These are phyloP conservation scores for Zarea fungicola DNA, from an alignment of 2,329 filamentous ascomycete species.

Conservation along the genomic window DNA sequence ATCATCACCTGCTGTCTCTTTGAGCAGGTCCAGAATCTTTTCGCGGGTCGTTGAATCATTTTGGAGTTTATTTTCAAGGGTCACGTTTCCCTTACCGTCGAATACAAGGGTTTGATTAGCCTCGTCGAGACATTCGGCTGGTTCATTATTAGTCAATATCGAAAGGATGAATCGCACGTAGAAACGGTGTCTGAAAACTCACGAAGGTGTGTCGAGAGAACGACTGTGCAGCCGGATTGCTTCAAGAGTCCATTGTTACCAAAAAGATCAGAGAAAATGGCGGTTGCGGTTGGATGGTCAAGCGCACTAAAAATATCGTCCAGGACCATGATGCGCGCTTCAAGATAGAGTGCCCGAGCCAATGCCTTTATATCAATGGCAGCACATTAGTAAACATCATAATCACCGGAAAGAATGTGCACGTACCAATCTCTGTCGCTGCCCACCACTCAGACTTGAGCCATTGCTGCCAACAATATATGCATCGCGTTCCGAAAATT, in stretches of 20 bases:
- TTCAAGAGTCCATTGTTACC: neutral
- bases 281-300: neutral
- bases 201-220: neutral
- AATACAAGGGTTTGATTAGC: neutral
- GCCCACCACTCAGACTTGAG: neutral
- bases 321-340: neutral
- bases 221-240: neutral
- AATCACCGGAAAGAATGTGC: neutral
- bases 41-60: no score
- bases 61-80: neutral
- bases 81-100: neutral
- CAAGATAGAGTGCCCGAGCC: neutral
- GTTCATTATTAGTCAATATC: neutral
- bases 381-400: neutral
- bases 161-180: neutral
- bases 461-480: neutral
- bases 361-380: neutral
- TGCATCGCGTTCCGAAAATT: neutral
- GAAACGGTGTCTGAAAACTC: neutral
- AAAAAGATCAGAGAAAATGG: neutral
- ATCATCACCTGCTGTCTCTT: neutral
- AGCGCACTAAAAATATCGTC: conserved; percentile 3
- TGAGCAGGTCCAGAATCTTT: neutral
- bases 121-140: neutral
- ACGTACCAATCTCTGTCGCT: neutral